Conservation (phyloP, 441 rosid species). For the Viola pubescens region DNA sequence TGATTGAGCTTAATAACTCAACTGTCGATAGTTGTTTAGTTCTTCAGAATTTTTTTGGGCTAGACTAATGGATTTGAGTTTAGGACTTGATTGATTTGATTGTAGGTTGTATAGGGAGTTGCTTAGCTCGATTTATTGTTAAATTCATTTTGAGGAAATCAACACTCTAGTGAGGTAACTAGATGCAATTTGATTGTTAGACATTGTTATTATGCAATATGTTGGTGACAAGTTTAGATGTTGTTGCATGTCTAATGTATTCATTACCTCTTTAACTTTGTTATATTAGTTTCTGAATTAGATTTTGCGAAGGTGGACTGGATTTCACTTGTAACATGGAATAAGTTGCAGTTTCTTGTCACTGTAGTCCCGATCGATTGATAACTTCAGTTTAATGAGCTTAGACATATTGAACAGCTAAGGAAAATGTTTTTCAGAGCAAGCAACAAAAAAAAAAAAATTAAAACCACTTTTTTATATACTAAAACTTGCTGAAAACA, state of each 20-base stretch:
- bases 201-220: background rate
- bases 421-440: too few species aligned
- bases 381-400: too few species aligned
- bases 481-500: too few species aligned
- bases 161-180: background rate
- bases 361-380: too few species aligned
- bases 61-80: conserved; percentile 2
- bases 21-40: background rate
- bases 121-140: background rate
- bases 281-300: background rate
- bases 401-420: too few species aligned
- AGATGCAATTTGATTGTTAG: background rate
- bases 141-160: conserved; percentile 1
- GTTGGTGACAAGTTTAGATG: background rate
- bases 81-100: conserved; percentile 1
- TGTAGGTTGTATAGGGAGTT: background rate
- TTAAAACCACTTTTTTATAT: too few species aligned
- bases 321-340: too few species aligned
- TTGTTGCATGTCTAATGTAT: background rate
- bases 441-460: too few species aligned
- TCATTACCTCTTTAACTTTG: background rate
- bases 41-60: background rate
- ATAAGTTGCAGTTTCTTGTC: too few species aligned
- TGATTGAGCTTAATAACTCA: conserved; percentile 5
- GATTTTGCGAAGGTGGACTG: too few species aligned